Base-by-base conservation (phyloP, 2,329 filamentous ascomycete genomes). In the Penicillium sp. region DNA sequence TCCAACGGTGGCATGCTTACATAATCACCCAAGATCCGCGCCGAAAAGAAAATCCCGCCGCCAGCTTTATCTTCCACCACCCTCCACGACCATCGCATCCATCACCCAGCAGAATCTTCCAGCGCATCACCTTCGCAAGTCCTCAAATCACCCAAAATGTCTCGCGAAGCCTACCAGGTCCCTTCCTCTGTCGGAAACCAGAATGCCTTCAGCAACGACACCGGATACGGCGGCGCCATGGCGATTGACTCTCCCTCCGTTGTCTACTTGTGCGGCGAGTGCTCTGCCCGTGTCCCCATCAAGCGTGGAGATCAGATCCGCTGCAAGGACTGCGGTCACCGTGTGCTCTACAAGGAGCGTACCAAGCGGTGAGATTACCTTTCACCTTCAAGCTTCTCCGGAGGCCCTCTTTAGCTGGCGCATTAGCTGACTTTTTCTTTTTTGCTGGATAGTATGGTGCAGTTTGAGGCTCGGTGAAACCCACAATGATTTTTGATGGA, bases 311-410 rank as follows among this genome's bases (percentile, higher is more conserved):
- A 94, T 68, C 86, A 88, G 31, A 93, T 96, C 64, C 83, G 90
- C 26, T 96, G 92, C 82, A 89, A 90, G 75, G 89, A 92, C 77
- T 99, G 94, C 75, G 94, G 94, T 7, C 94, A 96, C 69, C 87
- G 94, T 63, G 92, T 99, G 58, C 78, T 99, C 64, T 97, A 97
- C 79, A 99, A 99, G 85, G 90, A 97, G 84, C 81, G 94, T 71
- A 99, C 94, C 43, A 97, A 96, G 82, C 86, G 94, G 94, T 97
- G 74, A 76, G 88, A 78, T 56, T 43, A 45, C 49, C 25, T 50
- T 49, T 44, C 14, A 4, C 29, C 15, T 14, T 31, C 29, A 31
- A 37, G 33, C 33, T 37, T 50, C 53, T 42, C 25, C 37, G 27
- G 9, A 12, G 5, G 25, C 2, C 1, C 27, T 29, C 35, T 41